Conservation (phyloP, 192 early-diverging fungal species). For the Coemansia sp. region DNA sequence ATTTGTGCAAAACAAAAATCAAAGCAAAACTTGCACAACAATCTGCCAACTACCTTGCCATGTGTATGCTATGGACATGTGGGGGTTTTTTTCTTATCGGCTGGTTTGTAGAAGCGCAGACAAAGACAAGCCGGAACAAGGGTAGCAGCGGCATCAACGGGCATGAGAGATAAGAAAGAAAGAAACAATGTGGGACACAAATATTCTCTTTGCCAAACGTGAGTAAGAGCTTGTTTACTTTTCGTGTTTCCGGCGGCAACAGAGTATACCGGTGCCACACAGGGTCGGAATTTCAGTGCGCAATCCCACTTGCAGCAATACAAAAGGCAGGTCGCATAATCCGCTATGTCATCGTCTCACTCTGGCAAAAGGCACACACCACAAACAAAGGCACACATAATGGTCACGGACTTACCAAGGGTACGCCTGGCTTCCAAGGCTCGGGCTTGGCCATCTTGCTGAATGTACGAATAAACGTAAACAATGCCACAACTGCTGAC, state of each 20-base stretch:
- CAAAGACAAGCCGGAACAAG: neutral
- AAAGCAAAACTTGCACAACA: neutral
- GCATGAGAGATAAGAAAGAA: neutral
- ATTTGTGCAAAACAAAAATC: neutral
- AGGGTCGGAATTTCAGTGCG: too few species aligned
- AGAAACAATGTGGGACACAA: neutral
- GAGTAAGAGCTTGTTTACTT: too few species aligned
- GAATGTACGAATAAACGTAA: constrained; percentile 78
- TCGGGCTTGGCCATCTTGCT: constrained; percentile 68
- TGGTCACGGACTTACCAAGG: constrained; percentile 46
- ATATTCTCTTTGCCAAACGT: neutral
- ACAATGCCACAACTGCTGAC: constrained; percentile 69
- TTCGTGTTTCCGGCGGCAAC: too few species aligned
- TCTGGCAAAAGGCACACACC: too few species aligned
- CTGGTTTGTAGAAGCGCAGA: neutral
- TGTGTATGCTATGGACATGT: neutral
- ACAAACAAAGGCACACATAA: neutral
- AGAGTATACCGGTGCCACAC: too few species aligned
- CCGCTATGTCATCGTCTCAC: neutral
- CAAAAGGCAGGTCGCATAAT: neutral
- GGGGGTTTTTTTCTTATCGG: neutral
- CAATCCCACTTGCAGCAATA: neutral
- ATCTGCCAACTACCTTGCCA: neutral
- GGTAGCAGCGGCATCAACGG: neutral
- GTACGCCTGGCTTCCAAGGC: constrained; percentile 79